These are phyloP conservation scores for Hymenoscyphus scutula DNA, from an alignment of 2,329 filamentous ascomycete genomes.

Conservation along the genomic window DNA sequence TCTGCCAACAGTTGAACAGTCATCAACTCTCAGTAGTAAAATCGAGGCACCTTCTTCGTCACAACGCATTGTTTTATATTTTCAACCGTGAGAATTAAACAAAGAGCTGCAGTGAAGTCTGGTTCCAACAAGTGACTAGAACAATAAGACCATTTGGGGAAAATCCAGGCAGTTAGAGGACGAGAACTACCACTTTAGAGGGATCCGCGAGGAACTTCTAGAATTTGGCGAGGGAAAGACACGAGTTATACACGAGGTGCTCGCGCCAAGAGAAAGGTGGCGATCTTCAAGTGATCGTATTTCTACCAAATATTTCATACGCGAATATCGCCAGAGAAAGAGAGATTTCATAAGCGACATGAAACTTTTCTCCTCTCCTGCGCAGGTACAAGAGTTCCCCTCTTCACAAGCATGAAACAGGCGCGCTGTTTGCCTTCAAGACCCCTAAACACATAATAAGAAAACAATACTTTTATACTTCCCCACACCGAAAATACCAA, in stretches of 20 bases:
- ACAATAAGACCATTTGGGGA: background rate
- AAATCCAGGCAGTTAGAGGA: background rate
- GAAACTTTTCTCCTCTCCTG: background rate
- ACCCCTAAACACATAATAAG: background rate
- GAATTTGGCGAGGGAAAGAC: background rate
- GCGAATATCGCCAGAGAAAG: background rate
- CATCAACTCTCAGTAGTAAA: too few relatives aligned
- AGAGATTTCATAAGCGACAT: background rate
- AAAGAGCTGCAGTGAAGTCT: background rate
- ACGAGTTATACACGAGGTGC: conserved; percentile 1
- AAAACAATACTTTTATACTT: background rate
- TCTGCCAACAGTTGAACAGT: background rate
- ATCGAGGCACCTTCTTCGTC: too few relatives aligned
- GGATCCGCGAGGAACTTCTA: background rate
- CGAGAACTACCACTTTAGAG: too few relatives aligned
- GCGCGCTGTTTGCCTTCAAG: conserved; percentile 8
- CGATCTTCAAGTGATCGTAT: background rate
- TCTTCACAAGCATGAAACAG: conserved; percentile 13
- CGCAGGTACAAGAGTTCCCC: background rate
- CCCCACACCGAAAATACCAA: conserved; percentile 2
- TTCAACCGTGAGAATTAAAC: too few relatives aligned
- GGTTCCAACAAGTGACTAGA: background rate
- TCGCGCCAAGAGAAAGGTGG: background rate
- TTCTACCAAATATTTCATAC: background rate
- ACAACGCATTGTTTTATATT: too few relatives aligned